Base-by-base conservation (phyloP, 257 asterid species). In the Anisodus tanguticus region DNA sequence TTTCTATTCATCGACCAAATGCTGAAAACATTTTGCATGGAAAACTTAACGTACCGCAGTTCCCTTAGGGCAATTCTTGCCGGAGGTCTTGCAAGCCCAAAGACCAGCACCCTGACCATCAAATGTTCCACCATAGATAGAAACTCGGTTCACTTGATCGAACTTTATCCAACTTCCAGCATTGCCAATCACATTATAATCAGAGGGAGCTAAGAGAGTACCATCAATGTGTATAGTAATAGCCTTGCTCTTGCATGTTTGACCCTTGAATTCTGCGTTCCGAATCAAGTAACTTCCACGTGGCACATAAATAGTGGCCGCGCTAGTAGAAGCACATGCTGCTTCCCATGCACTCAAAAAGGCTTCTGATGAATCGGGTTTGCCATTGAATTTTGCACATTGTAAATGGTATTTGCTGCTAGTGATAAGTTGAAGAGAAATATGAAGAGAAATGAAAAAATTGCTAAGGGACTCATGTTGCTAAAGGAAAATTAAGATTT, bases 151-250 rank as follows among this genome's bases (percentile, higher is more conserved):
- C 0, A 45, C 79, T 0, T 45, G 43, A 9, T 71, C 79, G 31
- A 71, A 71, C 2, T 22, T 71, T 2, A 71, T 71, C 79, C 79
- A 71, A 43, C 9, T 71, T 71, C 79, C 79, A 0, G 12, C 37
- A 43, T 71, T 70, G 9, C 79, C 79, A 71, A 71, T 71, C 8
- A 71, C 79, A 71, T 43, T 71, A 71, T 71, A 71, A 71, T 71
- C 57, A 71, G 39, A n/a, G 0, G 58, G 79, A 71, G 79, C 79
- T n/a, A 43, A 43, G 10, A 71, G 79, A 71, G 57, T 71, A 0
- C 37, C 79, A 71, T 71, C 58, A 1, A 71, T 71, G 17, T 39
- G 79, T 71, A 71, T 71, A 71, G 57, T 71, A 43, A 71, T 71
- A n/a, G 57, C 79, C 9, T 71, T 71, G 54, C 79, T 10, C 8